Base-by-base conservation (phyloP, 768 basidiomycete genomes). In the Tephrocybe sp. region DNA sequence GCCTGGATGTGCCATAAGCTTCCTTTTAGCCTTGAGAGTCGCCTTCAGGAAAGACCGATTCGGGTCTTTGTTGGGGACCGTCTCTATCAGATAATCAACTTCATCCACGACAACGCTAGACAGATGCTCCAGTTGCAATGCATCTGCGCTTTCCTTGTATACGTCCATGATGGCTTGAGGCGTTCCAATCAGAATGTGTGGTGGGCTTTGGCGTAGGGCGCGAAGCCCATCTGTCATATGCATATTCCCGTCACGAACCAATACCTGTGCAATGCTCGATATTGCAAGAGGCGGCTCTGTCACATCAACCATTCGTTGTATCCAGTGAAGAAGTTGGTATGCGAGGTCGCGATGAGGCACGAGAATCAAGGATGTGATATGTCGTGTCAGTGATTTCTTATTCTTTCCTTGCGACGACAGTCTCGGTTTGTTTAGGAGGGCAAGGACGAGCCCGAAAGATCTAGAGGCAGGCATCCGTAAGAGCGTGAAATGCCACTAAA, bases 271-370 rank as follows among this genome's bases (percentile, higher is more conserved):
- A 27, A 84, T 66, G 4, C 71, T 69, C 3, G 66, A 51, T 41
- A 83, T 62, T 13, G 68, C 57, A 25, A 63, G 66, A 42, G 69
- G 58, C 2, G 60, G 57, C 24, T 57, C 45, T 16, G 66, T 56
- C 33, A 67, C 70, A 10, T 61, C 56, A 22, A 71, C 67, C 55
- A 86, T 71, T 42, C 70, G 69, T 53, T 82, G 67, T 31, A 86
- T 76, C 88, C 88, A 90, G 44, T 81, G 72, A 40, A 74, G 62
- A 43, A 83, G 72, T 61, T 90, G 88, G 56, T 76, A 74, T 3
- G 82, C 88, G 56, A 90, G 69, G 61, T 88, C 87, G 34, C 79
- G 72, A 62, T 90, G 88, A 9, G 88, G 88, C 7, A 88, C 84
- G 31, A 90, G 68, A 16, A 88, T 66, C 31, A 89, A 69, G 11